These are phyloP conservation scores for Erigeron philadelphicus DNA, from an alignment of 140 eudicot genomes.

Conservation along the genomic window DNA sequence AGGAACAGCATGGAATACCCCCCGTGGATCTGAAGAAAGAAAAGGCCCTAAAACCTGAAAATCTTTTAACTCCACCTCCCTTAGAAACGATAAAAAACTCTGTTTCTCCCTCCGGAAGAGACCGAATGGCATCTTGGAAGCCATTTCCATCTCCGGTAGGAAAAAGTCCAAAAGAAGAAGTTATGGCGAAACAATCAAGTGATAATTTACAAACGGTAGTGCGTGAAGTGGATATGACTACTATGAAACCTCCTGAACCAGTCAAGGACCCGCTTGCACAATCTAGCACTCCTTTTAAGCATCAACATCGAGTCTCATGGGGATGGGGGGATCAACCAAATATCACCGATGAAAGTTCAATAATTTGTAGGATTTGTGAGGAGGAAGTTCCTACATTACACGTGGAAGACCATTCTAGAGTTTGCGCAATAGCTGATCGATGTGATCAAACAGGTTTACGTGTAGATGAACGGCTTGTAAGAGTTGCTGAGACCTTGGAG, in stretches of 20 bases:
- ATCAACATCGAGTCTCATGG: slow-evolving; percentile 78
- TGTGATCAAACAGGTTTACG: slow-evolving; percentile 85
- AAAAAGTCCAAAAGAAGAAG: slow-evolving; percentile 58
- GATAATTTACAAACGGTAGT: slow-evolving; percentile 31
- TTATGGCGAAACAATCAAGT: slow-evolving; percentile 33
- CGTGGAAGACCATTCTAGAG: slow-evolving; percentile 92
- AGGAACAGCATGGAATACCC: slow-evolving; percentile 56
- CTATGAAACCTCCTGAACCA: slow-evolving; percentile 47
- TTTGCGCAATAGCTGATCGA: slow-evolving; percentile 90
- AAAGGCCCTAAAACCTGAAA: slow-evolving; percentile 33
- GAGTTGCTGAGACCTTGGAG: slow-evolving; percentile 84
- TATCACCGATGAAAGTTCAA: slow-evolving; percentile 64
- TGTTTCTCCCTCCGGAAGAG: slow-evolving; percentile 54
- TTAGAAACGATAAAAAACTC: slow-evolving; percentile 41
- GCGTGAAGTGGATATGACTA: slow-evolving; percentile 42
- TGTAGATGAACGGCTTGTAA: slow-evolving; percentile 78
- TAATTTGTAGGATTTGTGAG: slow-evolving; percentile 95
- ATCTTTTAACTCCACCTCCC: slow-evolving; percentile 33
- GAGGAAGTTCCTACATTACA: slow-evolving; percentile 92
- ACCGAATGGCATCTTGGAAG: slow-evolving; percentile 92
- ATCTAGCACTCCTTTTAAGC: slow-evolving; percentile 48
- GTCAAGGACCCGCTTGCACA: slow-evolving; percentile 54
- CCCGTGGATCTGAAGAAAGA: slow-evolving; percentile 48
- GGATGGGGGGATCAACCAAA: slow-evolving; percentile 93
- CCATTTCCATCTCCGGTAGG: slow-evolving; percentile 73